Percentiles rank a stretch among this genome's conserved stretches.
Evolutionary conservation across 495 filamentous ascomycete genomes (phyloP).

Genomic region (Bacidia gigantensis): DNA sequence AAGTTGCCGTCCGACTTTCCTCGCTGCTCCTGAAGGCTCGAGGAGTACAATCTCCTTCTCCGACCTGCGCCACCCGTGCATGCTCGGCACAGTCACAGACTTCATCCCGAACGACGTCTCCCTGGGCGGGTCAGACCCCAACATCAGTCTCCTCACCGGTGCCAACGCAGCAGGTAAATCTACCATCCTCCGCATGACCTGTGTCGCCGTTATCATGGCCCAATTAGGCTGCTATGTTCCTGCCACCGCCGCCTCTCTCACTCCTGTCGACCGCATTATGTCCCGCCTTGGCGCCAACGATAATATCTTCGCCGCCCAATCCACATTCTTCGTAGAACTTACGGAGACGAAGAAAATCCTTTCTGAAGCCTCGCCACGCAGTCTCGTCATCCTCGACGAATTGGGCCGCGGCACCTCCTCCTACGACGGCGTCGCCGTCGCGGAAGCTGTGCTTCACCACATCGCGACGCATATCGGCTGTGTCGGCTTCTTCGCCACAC

Average conservation of each 20-base stretch:
- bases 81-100: conserved; percentile 72
- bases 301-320: conserved; percentile 97
- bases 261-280: conserved; percentile 96
- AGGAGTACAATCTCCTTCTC: conserved; percentile 79
- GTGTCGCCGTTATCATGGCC: conserved; percentile 95
- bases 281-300: conserved; percentile 95
- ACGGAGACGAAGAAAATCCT: conserved; percentile 98
- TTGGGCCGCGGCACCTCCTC: conserved; percentile 86
- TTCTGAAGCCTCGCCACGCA: conserved; percentile 83
- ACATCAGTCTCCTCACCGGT: conserved; percentile 86
- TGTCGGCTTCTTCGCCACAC: conserved; percentile 92
- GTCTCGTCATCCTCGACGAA: conserved; percentile 95
- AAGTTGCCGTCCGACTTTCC: conserved; percentile 76
- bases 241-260: conserved; percentile 67
- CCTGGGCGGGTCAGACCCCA: conserved; percentile 60
- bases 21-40: conserved; percentile 44
- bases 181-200: conserved; percentile 95
- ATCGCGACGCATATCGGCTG: conserved; percentile 87
- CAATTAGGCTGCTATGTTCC: conserved; percentile 94
- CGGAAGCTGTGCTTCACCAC: conserved; percentile 91
- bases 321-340: conserved; percentile 96
- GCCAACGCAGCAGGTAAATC: conserved; percentile 98
- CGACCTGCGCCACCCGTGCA: conserved; percentile 89
- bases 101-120: conserved; percentile 96
- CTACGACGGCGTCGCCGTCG: conserved; percentile 93